A percentile compares a stretch with the other conserved stretches of the same genome.
Conservation (phyloP, 495 filamentous ascomycete species). For the Rhizodiscina lignyota region DNA sequence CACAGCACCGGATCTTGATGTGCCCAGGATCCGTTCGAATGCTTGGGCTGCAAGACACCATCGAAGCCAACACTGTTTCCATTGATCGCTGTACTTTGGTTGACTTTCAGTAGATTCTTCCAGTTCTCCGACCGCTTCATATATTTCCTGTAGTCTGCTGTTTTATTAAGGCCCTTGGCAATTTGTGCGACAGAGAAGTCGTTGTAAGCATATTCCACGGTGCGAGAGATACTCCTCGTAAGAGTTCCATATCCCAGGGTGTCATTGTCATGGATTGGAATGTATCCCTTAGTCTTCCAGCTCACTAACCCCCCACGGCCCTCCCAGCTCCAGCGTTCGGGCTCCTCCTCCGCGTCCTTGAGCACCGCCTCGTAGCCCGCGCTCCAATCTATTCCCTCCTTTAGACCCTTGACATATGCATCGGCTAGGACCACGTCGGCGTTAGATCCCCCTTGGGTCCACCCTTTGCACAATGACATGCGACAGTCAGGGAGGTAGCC, state of each 20-base stretch:
- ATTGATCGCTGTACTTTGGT: constrained; percentile 29
- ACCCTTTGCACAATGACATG: constrained; percentile 14
- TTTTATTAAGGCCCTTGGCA: constrained; percentile 33
- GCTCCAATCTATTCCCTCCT: constrained; percentile 48
- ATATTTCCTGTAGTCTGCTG: constrained; percentile 36
- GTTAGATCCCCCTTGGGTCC: constrained; percentile 57
- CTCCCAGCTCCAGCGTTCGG: constrained; percentile 47
- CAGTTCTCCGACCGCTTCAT: constrained; percentile 37
- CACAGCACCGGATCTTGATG: constrained; percentile 19
- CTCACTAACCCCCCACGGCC: constrained; percentile 52
- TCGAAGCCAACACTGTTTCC: constrained; percentile 19
- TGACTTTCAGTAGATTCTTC: constrained; percentile 33
- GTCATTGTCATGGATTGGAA: constrained; percentile 53
- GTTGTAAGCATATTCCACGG: constrained; percentile 61
- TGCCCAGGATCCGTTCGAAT: constrained; percentile 19
- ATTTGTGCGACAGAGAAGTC: constrained; percentile 59
- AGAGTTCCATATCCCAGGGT: constrained; percentile 46
- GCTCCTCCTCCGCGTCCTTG: constrained; percentile 61
- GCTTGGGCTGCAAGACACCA: constrained; percentile 21
- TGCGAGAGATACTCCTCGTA: constrained; percentile 54
- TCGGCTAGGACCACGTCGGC: constrained; percentile 55
- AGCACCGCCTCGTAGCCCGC: constrained; percentile 58
- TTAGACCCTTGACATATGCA: constrained; percentile 50
- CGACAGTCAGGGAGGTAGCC: constrained; percentile 17
- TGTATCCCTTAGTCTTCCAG: constrained; percentile 54